A percentile compares a stretch with the other conserved stretches of the same genome.
phyloP scores from a whole-genome alignment of 805 yeast species.

The Kuraishia cidri region DNA sequence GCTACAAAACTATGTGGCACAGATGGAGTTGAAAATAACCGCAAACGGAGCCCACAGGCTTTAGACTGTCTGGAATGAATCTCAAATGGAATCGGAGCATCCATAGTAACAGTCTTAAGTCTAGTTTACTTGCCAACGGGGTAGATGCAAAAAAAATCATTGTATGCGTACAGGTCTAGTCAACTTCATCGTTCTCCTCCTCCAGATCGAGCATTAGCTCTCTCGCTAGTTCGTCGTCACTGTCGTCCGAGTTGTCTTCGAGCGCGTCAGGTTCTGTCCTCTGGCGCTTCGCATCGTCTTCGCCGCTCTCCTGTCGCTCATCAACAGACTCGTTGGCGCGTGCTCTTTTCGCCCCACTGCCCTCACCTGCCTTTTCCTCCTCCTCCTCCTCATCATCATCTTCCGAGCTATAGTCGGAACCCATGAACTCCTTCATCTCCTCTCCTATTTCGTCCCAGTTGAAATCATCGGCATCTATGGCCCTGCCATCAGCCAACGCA shows the following conservation, averaged over 20 bases:
- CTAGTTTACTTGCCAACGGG: no score
- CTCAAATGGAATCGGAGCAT: no score
- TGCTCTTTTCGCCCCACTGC: conserved; percentile 1
- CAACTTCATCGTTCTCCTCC: no score
- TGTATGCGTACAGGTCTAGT: no score
- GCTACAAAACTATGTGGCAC: no score
- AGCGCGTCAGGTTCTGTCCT: background rate
- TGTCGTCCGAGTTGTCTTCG: conserved; percentile 16
- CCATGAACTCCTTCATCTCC: conserved; percentile 43
- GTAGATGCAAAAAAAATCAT: no score
- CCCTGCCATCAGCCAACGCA: conserved; percentile 33
- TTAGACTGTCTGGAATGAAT: no score
- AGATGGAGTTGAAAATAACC: no score
- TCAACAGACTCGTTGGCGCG: background rate
- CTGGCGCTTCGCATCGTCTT: background rate
- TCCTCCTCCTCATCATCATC: conserved; percentile 12
- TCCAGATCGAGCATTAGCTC: conserved; percentile 37
- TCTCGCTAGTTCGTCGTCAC: conserved; percentile 28
- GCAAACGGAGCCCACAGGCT: no score
- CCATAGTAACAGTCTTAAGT: no score
- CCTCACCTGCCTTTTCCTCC: conserved; percentile 3
- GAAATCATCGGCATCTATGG: conserved; percentile 29
- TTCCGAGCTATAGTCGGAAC: conserved; percentile 27
- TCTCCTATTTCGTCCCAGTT: conserved; percentile 49
- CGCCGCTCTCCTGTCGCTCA: background rate